Percentiles rank a stretch among this genome's conserved stretches.
Evolutionary conservation across 352 stramenopile genomes (phyloP).

Genomic region (Pythium rishiriense): DNA sequence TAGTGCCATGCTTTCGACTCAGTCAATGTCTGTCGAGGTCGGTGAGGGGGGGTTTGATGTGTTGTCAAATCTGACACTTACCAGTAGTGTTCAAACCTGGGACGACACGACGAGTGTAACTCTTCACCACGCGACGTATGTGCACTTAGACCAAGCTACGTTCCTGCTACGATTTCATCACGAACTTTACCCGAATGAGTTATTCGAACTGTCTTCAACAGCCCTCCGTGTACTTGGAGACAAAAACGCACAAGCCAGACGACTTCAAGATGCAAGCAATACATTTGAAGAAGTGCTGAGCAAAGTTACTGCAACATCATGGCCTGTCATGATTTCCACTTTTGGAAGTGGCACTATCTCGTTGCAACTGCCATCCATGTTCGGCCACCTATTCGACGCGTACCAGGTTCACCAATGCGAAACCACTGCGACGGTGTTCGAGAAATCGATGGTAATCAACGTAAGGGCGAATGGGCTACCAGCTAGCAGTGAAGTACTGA

Average conservation of each 20-base stretch:
- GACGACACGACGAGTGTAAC: neutral
- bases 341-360: neutral
- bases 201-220: constrained; percentile 3
- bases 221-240: neutral
- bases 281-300: neutral
- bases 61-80: neutral
- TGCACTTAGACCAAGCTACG: neutral
- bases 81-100: neutral
- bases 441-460: neutral
- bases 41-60: neutral
- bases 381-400: neutral
- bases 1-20: neutral
- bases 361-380: constrained; percentile 5
- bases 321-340: constrained; percentile 17
- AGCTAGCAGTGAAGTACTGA: neutral
- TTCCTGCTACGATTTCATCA: constrained; percentile 11
- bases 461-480: neutral
- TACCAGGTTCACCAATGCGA: constrained; percentile 2
- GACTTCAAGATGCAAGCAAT: constrained; percentile 1
- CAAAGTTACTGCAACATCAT: constrained; percentile 4
- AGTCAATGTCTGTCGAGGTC: neutral
- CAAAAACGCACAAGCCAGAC: neutral
- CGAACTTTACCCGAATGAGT: constrained; percentile 11
- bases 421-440: neutral
- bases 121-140: neutral